phyloP scores from a whole-genome alignment of 2,329 filamentous ascomycete species.

The Venturia nashicola region DNA sequence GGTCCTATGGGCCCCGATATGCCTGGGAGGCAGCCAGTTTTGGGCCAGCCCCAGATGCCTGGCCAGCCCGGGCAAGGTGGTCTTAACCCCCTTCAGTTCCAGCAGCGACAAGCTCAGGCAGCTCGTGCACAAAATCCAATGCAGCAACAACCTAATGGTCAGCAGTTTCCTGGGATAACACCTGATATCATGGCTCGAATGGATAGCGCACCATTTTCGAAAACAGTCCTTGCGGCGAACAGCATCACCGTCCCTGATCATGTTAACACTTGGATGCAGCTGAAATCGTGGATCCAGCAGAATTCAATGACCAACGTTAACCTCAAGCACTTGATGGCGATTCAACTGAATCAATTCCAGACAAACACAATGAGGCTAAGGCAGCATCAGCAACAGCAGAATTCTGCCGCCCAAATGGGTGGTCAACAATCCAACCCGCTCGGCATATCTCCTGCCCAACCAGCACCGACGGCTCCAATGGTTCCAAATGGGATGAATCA shows the following conservation, averaged over 20 bases:
- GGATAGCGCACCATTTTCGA: neutral
- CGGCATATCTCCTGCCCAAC: neutral
- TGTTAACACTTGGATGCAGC: conserved; percentile 1
- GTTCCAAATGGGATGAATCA: neutral
- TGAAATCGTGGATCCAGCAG: neutral
- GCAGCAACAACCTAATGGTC: neutral
- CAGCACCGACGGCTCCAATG: conserved; percentile 3
- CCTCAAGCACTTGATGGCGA: neutral
- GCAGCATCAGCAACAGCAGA: neutral
- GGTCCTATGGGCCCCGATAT: neutral
- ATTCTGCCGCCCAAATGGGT: neutral
- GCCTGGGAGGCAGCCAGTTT: neutral
- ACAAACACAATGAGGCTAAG: neutral
- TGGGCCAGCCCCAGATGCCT: neutral
- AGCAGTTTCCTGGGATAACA: neutral
- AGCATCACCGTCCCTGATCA: neutral
- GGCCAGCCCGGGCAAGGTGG: neutral
- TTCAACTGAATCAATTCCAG: neutral
- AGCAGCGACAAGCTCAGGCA: neutral
- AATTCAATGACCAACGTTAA: neutral
- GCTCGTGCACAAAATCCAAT: neutral
- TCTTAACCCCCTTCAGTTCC: conserved; percentile 2
- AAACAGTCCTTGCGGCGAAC: neutral
- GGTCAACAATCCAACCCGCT: neutral
- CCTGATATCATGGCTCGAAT: neutral